Evolutionary conservation across 2,329 filamentous ascomycete species (phyloP).

Genomic region (Fusarium gaditjirri): DNA sequence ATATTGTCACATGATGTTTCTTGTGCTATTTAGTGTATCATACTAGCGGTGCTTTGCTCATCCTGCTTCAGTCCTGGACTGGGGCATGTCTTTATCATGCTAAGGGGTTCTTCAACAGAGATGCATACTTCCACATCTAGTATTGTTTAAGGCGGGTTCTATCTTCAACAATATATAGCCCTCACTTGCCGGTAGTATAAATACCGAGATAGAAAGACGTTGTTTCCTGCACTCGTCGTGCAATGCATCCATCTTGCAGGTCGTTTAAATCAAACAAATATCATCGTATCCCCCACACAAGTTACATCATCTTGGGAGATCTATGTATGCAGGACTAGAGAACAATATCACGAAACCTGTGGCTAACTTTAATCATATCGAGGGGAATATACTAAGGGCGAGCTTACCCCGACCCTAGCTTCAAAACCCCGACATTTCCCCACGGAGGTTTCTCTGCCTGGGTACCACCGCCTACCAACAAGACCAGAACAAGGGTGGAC

Average conservation of each 20-base stretch:
- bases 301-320: background rate
- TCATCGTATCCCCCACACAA: background rate
- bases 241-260: conserved; percentile 19
- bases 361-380: background rate
- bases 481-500: conserved; percentile 16
- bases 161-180: background rate
- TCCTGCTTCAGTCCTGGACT: background rate
- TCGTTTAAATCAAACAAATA: background rate
- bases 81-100: background rate
- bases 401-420: conserved; percentile 30
- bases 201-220: background rate
- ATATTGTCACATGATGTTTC: conserved; percentile 12
- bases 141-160: background rate
- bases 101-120: background rate
- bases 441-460: conserved; percentile 19
- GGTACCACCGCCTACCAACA: conserved; percentile 9
- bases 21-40: background rate
- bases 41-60: background rate
- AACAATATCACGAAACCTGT: conserved; percentile 6
- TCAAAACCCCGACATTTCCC: conserved; percentile 39
- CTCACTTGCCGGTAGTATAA: background rate
- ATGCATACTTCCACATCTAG: too few species aligned
- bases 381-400: conserved; percentile 11
- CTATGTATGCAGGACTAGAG: background rate
- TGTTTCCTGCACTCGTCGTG: conserved; percentile 9